Base-by-base conservation (phyloP, 148 eudicot species). In the Nepenthes mirabilis region DNA sequence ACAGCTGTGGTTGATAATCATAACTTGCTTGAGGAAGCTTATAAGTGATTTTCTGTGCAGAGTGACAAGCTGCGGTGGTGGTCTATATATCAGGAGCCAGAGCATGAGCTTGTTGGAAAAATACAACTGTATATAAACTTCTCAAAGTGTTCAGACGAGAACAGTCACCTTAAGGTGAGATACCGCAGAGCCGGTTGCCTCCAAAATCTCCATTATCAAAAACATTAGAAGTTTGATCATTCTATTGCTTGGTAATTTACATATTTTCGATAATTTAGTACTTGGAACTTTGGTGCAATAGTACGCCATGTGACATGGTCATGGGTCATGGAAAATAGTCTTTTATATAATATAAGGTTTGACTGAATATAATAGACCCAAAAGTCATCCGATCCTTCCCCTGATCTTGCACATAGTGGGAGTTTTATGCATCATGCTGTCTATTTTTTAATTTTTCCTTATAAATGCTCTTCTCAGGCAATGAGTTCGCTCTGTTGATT, bases 51-150 rank as follows among this genome's bases (percentile, higher is more conserved):
- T 43, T 57, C 45, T 23, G 62, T 78, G 79, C 84, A 93, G 99
- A 86, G 82, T 64, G 99, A 89, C 65, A 93, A 89, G 76, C 79
- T 89, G 9, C 85, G 96, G n/a, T 86, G 97, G 85, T 93, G 99
- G 87, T 84, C 84, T 33, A 77, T 93, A 61, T 89, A 79, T 75
- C 89, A 64, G 62, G 99, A 93, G 63, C 99, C 99, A 52, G 97
- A 82, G 75, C 99, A 93, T 62, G 87, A 93, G 67, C 85, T 89
- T 74, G 87, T 86, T 65, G 99, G 99, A 57, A 89, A 79, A 84
- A 9, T 89, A 52, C 99, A 93, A 62, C 75, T 93, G 12, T 77
- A 68, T 47, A 81, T 93, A 40, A 86, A 79, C 55, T 93, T 89
- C 65, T 82, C 97, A 52, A 93, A 89, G 4, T 79, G 72, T 67